phyloP scores from a whole-genome alignment of 331 rosid genomes.

The Quercus lobata region DNA sequence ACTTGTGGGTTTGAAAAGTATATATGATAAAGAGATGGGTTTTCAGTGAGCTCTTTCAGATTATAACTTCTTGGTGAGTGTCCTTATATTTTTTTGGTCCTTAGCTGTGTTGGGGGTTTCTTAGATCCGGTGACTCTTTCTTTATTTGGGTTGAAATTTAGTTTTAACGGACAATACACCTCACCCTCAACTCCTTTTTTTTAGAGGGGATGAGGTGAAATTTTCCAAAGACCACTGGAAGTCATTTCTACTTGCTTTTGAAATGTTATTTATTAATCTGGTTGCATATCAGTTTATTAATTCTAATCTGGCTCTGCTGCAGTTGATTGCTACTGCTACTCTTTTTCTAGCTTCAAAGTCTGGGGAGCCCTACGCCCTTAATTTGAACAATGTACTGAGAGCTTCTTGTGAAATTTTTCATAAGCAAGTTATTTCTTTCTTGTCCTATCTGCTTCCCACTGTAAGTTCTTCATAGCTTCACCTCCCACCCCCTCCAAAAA shows the following conservation, averaged over 20 bases:
- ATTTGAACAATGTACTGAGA: constrained; percentile 8
- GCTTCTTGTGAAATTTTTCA: too few species aligned
- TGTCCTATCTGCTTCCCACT: too few species aligned
- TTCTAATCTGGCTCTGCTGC: constrained; percentile 26
- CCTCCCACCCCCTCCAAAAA: too few species aligned
- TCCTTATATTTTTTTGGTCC: not conserved
- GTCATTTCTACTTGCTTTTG: not conserved
- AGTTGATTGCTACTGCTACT: constrained; percentile 91
- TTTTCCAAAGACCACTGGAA: not conserved
- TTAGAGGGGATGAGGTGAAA: not conserved
- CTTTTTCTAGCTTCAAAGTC: constrained; percentile 92
- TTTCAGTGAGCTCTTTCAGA: constrained; percentile 22
- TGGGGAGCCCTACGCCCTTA: constrained; percentile 87
- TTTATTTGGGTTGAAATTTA: not conserved
- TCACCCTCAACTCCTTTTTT: not conserved
- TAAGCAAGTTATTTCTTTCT: too few species aligned
- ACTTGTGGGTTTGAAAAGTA: constrained; percentile 18
- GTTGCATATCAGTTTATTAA: not conserved
- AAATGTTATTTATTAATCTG: not conserved
- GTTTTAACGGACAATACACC: not conserved
- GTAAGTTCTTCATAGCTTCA: too few species aligned
- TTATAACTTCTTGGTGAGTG: constrained; percentile 32
- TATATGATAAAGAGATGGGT: constrained; percentile 32
- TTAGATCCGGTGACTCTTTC: not conserved
- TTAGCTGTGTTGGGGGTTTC: constrained; percentile 17